Conservation (phyloP, 768 basidiomycete species). For the Termitomyces sp. region DNA sequence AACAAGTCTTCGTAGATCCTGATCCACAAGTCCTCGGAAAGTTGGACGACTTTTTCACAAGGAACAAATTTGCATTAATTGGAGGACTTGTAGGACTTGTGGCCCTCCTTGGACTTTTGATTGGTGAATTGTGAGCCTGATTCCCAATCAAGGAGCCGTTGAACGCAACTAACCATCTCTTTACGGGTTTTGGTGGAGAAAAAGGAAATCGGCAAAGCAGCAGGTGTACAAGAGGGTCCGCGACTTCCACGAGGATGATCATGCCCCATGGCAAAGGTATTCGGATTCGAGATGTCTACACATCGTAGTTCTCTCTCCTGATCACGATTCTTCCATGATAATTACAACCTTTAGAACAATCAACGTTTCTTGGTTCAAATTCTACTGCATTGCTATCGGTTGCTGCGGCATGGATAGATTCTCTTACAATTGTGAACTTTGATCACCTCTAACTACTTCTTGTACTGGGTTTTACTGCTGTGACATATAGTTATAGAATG, state of each 20-base stretch:
- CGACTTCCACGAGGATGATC: constrained; percentile 15
- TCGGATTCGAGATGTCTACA: constrained; percentile 7
- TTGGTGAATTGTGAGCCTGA: constrained; percentile 32
- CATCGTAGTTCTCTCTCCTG: background rate
- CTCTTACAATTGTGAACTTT: background rate
- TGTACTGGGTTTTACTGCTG: background rate
- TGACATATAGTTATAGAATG: background rate
- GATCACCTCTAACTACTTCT: background rate
- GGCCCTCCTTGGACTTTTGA: constrained; percentile 31
- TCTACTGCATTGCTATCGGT: background rate
- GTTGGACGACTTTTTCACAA: constrained; percentile 35
- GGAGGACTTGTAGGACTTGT: constrained; percentile 41
- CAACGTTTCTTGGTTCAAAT: background rate
- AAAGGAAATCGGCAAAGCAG: constrained; percentile 10
- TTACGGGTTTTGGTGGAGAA: constrained; percentile 25
- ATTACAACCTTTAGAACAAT: background rate
- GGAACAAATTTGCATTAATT: constrained; percentile 42
- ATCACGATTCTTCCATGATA: background rate
- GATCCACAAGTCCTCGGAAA: constrained; percentile 44
- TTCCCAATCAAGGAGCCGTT: background rate
- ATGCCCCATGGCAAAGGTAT: constrained; percentile 11
- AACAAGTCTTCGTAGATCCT: constrained; percentile 46
- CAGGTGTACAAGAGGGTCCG: constrained; percentile 12
- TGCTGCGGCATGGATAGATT: background rate
- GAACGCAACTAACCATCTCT: background rate